Evolutionary conservation across 306 rosid species (phyloP), one percentile per base, ranked within the genome.

Genomic region (Canavalia ensiformis): DNA sequence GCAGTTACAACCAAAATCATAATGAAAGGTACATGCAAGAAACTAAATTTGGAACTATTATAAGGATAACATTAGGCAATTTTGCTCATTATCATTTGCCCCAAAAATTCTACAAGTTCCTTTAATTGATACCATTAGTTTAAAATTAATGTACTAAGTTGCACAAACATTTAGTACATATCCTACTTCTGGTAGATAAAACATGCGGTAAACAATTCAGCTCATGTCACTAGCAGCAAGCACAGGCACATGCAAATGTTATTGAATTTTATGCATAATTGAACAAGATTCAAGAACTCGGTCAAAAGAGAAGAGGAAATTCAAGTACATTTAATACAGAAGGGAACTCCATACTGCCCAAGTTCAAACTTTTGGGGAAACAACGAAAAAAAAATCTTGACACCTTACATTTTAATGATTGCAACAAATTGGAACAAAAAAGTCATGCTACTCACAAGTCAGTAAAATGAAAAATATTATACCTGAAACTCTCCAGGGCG

Each of bases 401-500:
- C n/a, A 34, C 65, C 46, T 30, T 37, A 10, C 42, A 78, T 72
- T 31, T 59, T 8, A 52, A 50, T 18, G 30, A 74, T 60, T 55
- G 46, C 68, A 60, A 65, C 68, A 63, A 51, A 44, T 28, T 51
- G 46, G 64, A 81, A 9, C 31, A 77, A 34, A 64, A 60, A 73
- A 31, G 35, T 2, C 34, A 58, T 41, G 35, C 50, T 55, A 47
- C 39, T 59, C 13, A 29, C 25, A 67, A 29, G 29, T 68, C 64
- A 64, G 9, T 18, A 33, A 35, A 83, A 55, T 11, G 59, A 74
- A 78, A 83, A 42, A 75, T 51, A 45, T 56, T 65, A 77, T 90
- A 90, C 99, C 98, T 95, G 99, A 91, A 91, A 95, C 82, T 95
- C 99, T 74, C 99, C 97, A 0, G 96, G 92, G 45, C 98, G 91